These are phyloP conservation scores for Barnettozyma sucrosica DNA, from an alignment of 805 yeast genomes.

Conservation along the genomic window DNA sequence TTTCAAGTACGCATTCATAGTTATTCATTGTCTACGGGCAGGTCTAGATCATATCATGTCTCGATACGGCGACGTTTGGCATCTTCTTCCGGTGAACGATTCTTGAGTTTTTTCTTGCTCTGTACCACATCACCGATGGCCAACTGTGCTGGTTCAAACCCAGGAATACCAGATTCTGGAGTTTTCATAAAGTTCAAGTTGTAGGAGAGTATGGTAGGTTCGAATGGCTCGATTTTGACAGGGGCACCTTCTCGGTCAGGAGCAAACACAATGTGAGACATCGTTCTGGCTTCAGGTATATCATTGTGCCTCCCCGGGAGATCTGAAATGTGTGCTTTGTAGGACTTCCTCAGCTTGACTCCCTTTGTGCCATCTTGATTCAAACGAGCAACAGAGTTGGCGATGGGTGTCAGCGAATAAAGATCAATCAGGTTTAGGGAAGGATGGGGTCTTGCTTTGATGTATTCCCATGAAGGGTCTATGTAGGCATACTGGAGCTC, in stretches of 20 bases:
- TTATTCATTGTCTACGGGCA: too few relatives aligned
- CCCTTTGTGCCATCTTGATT: constrained; percentile 89
- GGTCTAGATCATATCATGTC: neutral
- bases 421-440: constrained; percentile 61
- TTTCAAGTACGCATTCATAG: too few relatives aligned
- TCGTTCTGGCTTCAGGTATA: constrained; percentile 45
- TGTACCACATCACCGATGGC: constrained; percentile 46
- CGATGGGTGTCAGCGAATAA: constrained; percentile 62
- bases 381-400: constrained; percentile 77
- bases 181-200: constrained; percentile 61
- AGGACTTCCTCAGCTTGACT: constrained; percentile 87
- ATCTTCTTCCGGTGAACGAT: constrained; percentile 20
- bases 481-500: constrained; percentile 33
- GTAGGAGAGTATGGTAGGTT: constrained; percentile 39
- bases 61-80: constrained; percentile 25
- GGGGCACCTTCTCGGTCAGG: constrained; percentile 32
- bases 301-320: constrained; percentile 68
- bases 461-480: constrained; percentile 27
- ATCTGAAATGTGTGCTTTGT: constrained; percentile 86
- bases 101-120: constrained; percentile 37
- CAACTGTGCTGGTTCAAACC: constrained; percentile 62
- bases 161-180: constrained; percentile 66
- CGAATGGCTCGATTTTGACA: constrained; percentile 43
- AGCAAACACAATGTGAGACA: constrained; percentile 34
- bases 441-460: constrained; percentile 59